Evolutionary conservation across 148 eudicot species (phyloP).

Genomic region (Vaccinium darrowii): DNA sequence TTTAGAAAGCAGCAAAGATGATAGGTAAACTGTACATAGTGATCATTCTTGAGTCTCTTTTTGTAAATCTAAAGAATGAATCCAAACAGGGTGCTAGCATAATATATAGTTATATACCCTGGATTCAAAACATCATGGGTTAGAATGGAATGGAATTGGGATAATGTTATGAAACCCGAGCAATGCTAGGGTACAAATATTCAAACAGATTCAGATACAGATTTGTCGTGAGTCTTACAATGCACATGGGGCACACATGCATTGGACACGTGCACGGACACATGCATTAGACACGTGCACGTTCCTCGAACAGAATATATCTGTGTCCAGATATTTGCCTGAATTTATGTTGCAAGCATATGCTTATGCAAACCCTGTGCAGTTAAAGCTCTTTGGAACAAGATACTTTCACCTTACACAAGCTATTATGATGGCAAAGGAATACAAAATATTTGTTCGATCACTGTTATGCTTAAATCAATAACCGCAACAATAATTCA

Average conservation of each 20-base stretch:
- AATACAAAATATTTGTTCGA: no score
- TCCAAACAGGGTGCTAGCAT: neutral
- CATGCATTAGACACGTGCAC: no score
- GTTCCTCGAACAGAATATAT: no score
- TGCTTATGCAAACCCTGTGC: neutral
- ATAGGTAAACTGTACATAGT: slow-evolving; percentile 12
- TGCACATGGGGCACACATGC: no score
- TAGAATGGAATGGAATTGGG: neutral
- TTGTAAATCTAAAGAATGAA: slow-evolving; percentile 1
- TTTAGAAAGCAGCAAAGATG: slow-evolving; percentile 29
- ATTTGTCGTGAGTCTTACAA: neutral
- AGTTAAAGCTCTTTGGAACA: neutral
- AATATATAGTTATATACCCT: neutral
- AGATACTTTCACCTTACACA: neutral
- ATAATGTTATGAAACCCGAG: neutral
- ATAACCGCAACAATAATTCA: neutral
- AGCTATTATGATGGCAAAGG: no score
- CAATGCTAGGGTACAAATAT: neutral
- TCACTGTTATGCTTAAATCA: no score
- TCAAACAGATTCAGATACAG: neutral
- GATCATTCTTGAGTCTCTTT: neutral
- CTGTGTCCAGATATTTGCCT: neutral
- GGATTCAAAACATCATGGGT: neutral
- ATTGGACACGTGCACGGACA: no score
- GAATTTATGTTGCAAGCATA: neutral